Conservation (phyloP, 371 early-diverging fungal genomes). For the Synchytrium microbalum region DNA sequence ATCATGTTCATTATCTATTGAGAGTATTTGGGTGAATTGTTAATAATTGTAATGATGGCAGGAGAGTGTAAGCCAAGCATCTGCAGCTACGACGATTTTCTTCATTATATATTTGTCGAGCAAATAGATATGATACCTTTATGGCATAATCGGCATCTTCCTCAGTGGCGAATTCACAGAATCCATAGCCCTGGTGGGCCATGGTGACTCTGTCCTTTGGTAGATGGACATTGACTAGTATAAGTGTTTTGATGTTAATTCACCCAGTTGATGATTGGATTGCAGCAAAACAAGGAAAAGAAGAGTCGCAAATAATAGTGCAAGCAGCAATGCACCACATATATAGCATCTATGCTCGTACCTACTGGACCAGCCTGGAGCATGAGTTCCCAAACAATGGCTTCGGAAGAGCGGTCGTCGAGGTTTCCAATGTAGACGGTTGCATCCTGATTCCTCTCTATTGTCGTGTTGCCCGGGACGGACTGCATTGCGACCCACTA, state of each 20-base stretch:
- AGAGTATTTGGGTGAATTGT: background rate
- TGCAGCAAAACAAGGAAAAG: background rate
- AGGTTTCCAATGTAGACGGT: conserved; percentile 96
- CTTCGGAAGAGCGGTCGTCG: conserved; percentile 89
- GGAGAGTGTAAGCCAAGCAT: background rate
- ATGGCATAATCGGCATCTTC: conserved; percentile 97
- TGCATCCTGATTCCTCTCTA: conserved; percentile 32
- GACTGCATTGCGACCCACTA: too few relatives aligned
- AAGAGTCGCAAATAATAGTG: background rate
- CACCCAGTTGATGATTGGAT: background rate
- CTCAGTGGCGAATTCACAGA: conserved; percentile 87
- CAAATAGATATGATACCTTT: conserved; percentile 42
- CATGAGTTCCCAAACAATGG: conserved; percentile 95
- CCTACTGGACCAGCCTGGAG: conserved; percentile 96
- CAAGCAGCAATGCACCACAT: conserved; percentile 2
- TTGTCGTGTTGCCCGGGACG: background rate
- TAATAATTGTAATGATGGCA: background rate
- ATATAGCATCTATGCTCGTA: conserved; percentile 18
- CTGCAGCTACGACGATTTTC: background rate
- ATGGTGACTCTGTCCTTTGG: conserved; percentile 97
- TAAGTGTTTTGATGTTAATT: background rate
- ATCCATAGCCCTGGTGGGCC: conserved; percentile 92
- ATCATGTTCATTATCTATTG: conserved; percentile 86
- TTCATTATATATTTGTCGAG: background rate
- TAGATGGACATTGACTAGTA: conserved; percentile 85